Evolutionary conservation across 2,329 filamentous ascomycete species (phyloP).

Genomic region (Hirsutella thompsonii): DNA sequence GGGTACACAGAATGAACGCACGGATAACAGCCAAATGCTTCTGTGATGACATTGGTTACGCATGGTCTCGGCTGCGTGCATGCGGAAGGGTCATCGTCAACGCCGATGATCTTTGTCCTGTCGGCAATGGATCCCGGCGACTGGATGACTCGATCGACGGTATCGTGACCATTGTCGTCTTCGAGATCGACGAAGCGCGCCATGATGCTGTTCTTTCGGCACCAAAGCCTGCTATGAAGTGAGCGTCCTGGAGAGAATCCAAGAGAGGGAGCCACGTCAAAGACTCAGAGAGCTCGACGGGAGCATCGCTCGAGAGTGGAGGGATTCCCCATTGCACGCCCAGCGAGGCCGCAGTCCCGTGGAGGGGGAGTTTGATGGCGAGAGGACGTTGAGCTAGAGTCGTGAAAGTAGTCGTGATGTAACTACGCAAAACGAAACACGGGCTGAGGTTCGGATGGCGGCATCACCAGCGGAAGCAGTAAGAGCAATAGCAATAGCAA

Average conservation of each 20-base stretch:
- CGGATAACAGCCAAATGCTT: constrained; percentile 24
- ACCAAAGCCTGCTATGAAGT: neutral
- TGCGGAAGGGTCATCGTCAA: neutral
- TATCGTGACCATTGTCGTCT: constrained; percentile 1
- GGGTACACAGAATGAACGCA: constrained; percentile 6
- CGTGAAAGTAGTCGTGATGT: too few relatives aligned
- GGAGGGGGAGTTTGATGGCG: neutral
- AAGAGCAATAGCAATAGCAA: too few relatives aligned
- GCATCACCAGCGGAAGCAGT: too few relatives aligned
- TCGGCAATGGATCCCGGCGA: constrained; percentile 1
- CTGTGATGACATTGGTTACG: constrained; percentile 10
- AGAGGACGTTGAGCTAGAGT: neutral
- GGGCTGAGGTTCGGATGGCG: too few relatives aligned
- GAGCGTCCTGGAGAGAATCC: neutral
- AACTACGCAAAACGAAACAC: too few relatives aligned
- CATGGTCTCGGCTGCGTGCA: neutral
- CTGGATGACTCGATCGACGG: neutral
- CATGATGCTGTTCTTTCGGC: constrained; percentile 4
- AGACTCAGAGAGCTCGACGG: neutral
- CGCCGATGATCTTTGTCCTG: constrained; percentile 1
- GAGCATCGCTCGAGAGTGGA: neutral
- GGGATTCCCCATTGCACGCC: neutral
- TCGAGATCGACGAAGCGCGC: constrained; percentile 12
- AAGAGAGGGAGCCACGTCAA: neutral
- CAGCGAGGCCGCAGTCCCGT: neutral